phyloP scores from a whole-genome alignment of 345 rosid genomes.

The Triadica sebifera region DNA sequence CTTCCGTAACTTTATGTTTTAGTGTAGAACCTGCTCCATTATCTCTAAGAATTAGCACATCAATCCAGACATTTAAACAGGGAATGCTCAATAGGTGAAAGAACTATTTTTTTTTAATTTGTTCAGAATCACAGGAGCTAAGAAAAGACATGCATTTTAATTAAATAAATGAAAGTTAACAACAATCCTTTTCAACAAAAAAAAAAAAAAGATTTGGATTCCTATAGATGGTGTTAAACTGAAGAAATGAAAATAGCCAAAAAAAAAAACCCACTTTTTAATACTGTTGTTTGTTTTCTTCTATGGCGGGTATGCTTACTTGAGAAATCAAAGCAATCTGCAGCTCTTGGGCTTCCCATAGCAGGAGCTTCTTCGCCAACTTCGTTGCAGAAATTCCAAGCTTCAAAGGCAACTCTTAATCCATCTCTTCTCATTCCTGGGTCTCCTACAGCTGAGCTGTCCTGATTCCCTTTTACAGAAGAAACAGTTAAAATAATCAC shows the following conservation, averaged over 20 bases:
- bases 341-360: slow-evolving; percentile 37
- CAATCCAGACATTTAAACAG: background rate
- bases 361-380: slow-evolving; percentile 28
- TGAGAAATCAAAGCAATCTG: slow-evolving; percentile 36
- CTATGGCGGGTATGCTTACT: slow-evolving; percentile 20
- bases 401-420: slow-evolving; percentile 36
- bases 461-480: slow-evolving; percentile 5
- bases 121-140: background rate
- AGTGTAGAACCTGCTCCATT: slow-evolving; percentile 42
- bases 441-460: slow-evolving; percentile 47
- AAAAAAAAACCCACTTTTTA: slow-evolving; percentile 5
- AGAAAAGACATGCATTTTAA: background rate
- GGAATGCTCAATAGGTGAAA: background rate
- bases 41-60: slow-evolving; percentile 4
- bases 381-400: slow-evolving; percentile 40
- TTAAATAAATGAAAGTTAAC: background rate
- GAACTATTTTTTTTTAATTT: background rate
- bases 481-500: slow-evolving; percentile 26
- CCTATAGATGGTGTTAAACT: slow-evolving; percentile 2
- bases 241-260: background rate
- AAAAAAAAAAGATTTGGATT: background rate
- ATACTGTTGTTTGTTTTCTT: slow-evolving; percentile 2
- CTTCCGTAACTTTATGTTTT: slow-evolving; percentile 22
- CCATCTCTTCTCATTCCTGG: slow-evolving; percentile 35
- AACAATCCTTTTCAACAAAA: background rate